phyloP scores from a whole-genome alignment of 176 grass and related monocot genomes.

The Phyllostachys edulis region DNA sequence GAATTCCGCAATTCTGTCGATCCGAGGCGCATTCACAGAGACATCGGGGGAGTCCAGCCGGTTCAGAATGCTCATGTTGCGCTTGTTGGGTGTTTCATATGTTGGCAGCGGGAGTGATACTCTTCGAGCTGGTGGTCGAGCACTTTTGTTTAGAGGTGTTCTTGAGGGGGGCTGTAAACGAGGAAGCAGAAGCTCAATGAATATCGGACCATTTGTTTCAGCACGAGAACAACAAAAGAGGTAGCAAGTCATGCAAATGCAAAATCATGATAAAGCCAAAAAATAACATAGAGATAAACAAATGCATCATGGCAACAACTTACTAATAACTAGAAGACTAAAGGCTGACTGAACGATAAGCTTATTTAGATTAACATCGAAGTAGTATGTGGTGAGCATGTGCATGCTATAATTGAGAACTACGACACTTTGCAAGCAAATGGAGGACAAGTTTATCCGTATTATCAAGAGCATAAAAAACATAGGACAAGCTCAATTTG shows the following conservation, averaged over 20 bases:
- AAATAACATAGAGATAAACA: not conserved
- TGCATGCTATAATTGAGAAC: not conserved
- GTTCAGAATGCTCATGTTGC: constrained; percentile 49
- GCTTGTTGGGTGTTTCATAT: constrained; percentile 36
- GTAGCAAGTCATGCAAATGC: constrained; percentile 15
- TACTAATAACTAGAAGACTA: not conserved
- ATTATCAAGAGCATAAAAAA: not conserved
- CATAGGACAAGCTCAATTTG: not conserved
- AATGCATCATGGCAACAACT: not conserved
- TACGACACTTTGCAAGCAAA: constrained; percentile 10
- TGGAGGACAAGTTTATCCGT: not conserved
- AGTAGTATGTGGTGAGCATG: not conserved
- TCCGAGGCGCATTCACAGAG: constrained; percentile 80
- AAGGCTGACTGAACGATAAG: constrained; percentile 1
- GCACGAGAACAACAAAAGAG: not conserved
- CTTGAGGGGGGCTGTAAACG: constrained; percentile 25
- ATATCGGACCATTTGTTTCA: not conserved
- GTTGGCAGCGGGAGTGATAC: constrained; percentile 64
- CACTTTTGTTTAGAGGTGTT: constrained; percentile 34
- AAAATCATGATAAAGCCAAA: not conserved
- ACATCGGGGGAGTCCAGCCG: constrained; percentile 61
- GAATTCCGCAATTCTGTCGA: constrained; percentile 89
- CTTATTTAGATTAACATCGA: not conserved
- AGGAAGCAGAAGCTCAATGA: not conserved
- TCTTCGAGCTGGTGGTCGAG: constrained; percentile 39